Percentiles rank a stretch among this genome's conserved stretches.
phyloP scores from a whole-genome alignment of 257 asterid species.

The Mentha longifolia region DNA sequence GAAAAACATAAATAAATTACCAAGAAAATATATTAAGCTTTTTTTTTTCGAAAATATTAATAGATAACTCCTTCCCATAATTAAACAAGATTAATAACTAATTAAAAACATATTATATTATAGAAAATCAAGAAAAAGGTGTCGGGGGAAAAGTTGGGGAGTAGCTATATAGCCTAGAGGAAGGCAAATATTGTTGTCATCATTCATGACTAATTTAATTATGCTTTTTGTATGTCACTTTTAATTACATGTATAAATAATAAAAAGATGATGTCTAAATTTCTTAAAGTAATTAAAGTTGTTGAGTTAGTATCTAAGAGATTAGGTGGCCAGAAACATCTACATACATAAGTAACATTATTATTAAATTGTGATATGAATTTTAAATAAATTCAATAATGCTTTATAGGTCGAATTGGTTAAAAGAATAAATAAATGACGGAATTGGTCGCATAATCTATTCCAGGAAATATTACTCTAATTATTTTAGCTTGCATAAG shows the following conservation, averaged over 20 bases:
- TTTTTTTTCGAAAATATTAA: too few species aligned
- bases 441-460: background rate
- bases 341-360: conserved; percentile 3
- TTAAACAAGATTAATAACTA: too few species aligned
- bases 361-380: background rate
- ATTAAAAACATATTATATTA: too few species aligned
- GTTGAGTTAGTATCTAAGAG: background rate
- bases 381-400: too few species aligned
- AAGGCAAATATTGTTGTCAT: conserved; percentile 17
- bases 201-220: conserved; percentile 13
- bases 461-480: background rate
- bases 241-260: background rate
- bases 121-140: too few species aligned
- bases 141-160: too few species aligned
- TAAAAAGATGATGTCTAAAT: background rate
- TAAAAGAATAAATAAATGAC: background rate
- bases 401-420: too few species aligned
- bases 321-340: conserved; percentile 40
- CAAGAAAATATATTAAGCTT: background rate
- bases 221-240: background rate
- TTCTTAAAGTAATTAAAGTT: conserved; percentile 15
- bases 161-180: background rate
- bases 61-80: too few species aligned
- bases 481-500: background rate
- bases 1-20: background rate